These are phyloP conservation scores for Chrysoporthe austroafricana DNA, from an alignment of 2,329 filamentous ascomycete genomes.

Conservation along the genomic window DNA sequence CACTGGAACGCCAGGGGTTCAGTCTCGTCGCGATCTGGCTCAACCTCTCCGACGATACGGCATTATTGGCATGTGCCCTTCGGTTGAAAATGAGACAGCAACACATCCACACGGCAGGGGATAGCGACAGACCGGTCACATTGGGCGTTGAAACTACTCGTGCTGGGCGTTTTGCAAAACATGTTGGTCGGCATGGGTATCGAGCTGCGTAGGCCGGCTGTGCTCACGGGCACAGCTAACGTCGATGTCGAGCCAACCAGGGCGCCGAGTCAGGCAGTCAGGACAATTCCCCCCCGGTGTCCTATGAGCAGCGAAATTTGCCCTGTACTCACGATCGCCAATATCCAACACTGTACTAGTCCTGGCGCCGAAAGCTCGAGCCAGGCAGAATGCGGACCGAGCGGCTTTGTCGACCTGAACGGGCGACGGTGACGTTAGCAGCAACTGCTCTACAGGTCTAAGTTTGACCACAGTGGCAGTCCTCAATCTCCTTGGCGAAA, in stretches of 20 bases:
- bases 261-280: background rate
- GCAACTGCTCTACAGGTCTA: conserved; percentile 2
- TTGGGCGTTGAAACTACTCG: background rate
- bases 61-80: conserved; percentile 20
- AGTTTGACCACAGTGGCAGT: conserved; percentile 6
- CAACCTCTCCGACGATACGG: conserved; percentile 19
- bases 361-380: background rate
- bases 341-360: conserved; percentile 1
- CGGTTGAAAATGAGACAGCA: conserved; percentile 27
- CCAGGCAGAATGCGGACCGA: conserved; percentile 1
- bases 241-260: background rate
- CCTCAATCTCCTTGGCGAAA: conserved; percentile 25
- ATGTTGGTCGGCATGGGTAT: background rate
- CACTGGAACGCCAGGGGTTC: conserved; percentile 21
- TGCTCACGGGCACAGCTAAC: background rate
- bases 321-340: background rate
- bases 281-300: background rate
- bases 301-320: background rate
- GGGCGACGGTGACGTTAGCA: conserved; percentile 6
- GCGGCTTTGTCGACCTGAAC: background rate
- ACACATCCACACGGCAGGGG: background rate
- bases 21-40: conserved; percentile 20
- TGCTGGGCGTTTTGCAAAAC: background rate
- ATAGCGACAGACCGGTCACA: background rate
- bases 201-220: background rate